These are phyloP conservation scores for Chytriomyces hyalinus DNA, from an alignment of 192 early-diverging fungal species.

Conservation along the genomic window DNA sequence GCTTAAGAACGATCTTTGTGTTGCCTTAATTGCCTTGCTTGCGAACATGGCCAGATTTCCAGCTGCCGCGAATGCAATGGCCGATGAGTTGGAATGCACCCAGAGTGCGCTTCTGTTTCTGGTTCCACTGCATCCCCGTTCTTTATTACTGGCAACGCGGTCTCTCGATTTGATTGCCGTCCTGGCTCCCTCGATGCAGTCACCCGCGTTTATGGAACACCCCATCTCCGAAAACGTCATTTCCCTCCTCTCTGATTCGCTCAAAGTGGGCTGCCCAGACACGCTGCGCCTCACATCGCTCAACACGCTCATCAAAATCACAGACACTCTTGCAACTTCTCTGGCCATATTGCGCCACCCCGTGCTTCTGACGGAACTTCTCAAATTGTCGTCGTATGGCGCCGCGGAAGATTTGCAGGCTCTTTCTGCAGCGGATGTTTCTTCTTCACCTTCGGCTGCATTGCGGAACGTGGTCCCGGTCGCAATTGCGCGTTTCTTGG, in stretches of 20 bases:
- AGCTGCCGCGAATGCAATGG: neutral
- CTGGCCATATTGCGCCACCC: constrained; percentile 19
- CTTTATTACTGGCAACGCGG: neutral
- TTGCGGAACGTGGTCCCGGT: constrained; percentile 19
- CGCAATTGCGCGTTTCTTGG: constrained; percentile 17
- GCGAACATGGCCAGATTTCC: neutral
- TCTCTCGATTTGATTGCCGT: neutral
- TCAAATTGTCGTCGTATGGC: neutral
- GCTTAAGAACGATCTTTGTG: neutral
- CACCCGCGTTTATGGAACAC: neutral
- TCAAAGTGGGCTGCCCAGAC: neutral
- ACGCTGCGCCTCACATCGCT: constrained; percentile 32
- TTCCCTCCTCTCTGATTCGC: constrained; percentile 2
- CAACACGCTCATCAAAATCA: constrained; percentile 21
- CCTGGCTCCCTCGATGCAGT: neutral
- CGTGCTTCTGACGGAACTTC: constrained; percentile 1
- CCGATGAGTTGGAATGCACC: neutral
- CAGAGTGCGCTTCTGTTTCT: neutral
- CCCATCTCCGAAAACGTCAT: constrained; percentile 3
- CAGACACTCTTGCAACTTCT: neutral
- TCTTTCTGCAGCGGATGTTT: neutral
- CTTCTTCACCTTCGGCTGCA: neutral
- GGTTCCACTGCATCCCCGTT: neutral
- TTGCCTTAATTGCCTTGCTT: neutral
- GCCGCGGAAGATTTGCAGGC: neutral